A percentile compares a stretch with the other conserved stretches of the same genome.
These are phyloP conservation scores for Candida ipomoeae DNA, from an alignment of 805 yeast genomes.

Conservation along the genomic window DNA sequence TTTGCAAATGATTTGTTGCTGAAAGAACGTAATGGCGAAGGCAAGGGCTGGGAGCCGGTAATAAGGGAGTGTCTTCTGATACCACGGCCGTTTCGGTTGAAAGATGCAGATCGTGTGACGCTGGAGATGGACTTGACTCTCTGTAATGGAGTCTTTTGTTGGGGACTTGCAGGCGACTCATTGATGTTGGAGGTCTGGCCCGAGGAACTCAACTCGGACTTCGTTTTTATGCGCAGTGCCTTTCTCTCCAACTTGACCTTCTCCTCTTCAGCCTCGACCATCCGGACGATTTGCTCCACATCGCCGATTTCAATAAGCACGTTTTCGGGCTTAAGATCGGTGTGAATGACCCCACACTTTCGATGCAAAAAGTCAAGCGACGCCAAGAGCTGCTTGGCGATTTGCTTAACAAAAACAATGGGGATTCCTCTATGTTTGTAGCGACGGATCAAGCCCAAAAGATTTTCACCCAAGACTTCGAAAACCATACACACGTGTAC, in stretches of 20 bases:
- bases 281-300: conserved; percentile 68
- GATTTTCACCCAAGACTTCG: conserved; percentile 60
- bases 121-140: conserved; percentile 15
- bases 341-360: conserved; percentile 52
- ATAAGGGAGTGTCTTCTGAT: conserved; percentile 72
- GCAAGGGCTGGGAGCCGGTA: conserved; percentile 90
- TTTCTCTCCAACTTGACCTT: conserved; percentile 38
- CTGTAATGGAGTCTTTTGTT: conserved; percentile 12
- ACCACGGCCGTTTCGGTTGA: conserved; percentile 45
- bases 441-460: conserved; percentile 47
- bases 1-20: conserved; percentile 35
- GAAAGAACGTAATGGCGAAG: conserved; percentile 74
- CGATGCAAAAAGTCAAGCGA: conserved; percentile 59
- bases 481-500: conserved; percentile 63
- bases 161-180: conserved; percentile 7
- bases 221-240: conserved; percentile 16
- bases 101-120: conserved; percentile 30
- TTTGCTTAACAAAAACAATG: conserved; percentile 48
- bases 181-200: conserved; percentile 4
- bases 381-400: conserved; percentile 50
- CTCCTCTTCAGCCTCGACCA: conserved; percentile 58
- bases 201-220: conserved; percentile 3
- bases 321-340: conserved; percentile 19
- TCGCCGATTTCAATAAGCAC: conserved; percentile 62
- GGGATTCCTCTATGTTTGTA: conserved; percentile 46